A percentile compares a stretch with the other conserved stretches of the same genome.
These are phyloP conservation scores for Conticribra guillardii DNA, from an alignment of 108 stramenopile genomes.

Conservation along the genomic window DNA sequence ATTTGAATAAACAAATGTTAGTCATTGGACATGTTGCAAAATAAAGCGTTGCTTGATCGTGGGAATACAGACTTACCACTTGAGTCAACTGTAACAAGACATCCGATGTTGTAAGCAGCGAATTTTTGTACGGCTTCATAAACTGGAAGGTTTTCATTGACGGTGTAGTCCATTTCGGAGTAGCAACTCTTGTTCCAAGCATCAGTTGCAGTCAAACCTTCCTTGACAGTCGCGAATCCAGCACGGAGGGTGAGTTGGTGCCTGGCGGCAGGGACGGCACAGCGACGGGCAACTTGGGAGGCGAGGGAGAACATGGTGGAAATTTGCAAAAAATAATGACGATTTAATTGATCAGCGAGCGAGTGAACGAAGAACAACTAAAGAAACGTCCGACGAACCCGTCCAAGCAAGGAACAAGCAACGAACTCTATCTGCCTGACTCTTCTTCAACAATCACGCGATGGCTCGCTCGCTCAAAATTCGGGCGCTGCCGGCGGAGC, in stretches of 20 bases:
- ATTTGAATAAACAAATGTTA: no score
- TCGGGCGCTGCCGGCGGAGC: no score
- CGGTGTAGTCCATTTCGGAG: slow-evolving; percentile 85
- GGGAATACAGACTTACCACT: slow-evolving; percentile 48
- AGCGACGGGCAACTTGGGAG: slow-evolving; percentile 47
- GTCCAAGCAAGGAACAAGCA: no score
- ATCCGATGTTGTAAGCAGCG: slow-evolving; percentile 85
- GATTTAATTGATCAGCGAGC: no score
- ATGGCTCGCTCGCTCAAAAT: no score
- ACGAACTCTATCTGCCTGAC: no score
- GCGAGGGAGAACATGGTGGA: slow-evolving; percentile 48
- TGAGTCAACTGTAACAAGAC: slow-evolving; percentile 59
- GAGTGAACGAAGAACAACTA: no score
- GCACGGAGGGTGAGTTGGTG: slow-evolving; percentile 27
- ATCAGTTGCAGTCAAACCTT: slow-evolving; percentile 73
- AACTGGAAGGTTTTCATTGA: slow-evolving; percentile 81
- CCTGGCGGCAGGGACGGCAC: slow-evolving; percentile 29
- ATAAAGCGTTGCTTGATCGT: no score
- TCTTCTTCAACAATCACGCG: no score
- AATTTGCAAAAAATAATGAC: not conserved
- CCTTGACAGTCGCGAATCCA: slow-evolving; percentile 54
- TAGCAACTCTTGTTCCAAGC: slow-evolving; percentile 87
- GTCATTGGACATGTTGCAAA: no score
- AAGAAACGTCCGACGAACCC: no score
- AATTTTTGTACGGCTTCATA: slow-evolving; percentile 93